phyloP scores from a whole-genome alignment of 1,139 yeast genomes.

The Pichia sp. region DNA sequence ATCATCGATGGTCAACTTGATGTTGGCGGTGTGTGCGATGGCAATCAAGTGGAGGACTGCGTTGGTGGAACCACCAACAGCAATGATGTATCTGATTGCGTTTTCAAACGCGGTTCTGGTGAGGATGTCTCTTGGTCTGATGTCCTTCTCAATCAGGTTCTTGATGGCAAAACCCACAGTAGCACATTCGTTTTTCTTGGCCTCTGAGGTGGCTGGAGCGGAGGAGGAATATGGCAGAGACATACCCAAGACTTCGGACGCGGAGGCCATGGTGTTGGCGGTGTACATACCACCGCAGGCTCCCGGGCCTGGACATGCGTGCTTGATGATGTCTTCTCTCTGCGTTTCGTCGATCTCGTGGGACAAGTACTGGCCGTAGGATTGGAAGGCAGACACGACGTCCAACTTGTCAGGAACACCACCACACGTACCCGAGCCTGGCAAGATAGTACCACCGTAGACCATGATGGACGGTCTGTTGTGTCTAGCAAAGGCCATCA shows the following conservation, averaged over 20 bases:
- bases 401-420: conserved; percentile 73
- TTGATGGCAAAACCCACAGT: conserved; percentile 78
- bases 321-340: conserved; percentile 77
- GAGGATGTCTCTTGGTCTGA: conserved; percentile 88
- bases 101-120: conserved; percentile 89
- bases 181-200: conserved; percentile 79
- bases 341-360: conserved; percentile 72
- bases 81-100: conserved; percentile 89
- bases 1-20: conserved; percentile 85
- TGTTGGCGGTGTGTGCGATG: conserved; percentile 85
- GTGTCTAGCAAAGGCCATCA: conserved; percentile 97
- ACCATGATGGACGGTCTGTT: conserved; percentile 96
- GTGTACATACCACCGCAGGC: conserved; percentile 99
- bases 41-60: conserved; percentile 94
- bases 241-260: conserved; percentile 95
- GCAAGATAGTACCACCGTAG: conserved; percentile 91
- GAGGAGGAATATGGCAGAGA: conserved; percentile 92
- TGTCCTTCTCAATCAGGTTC: conserved; percentile 66
- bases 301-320: conserved; percentile 98
- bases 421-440: conserved; percentile 76
- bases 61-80: conserved; percentile 97
- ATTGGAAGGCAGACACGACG: conserved; percentile 92
- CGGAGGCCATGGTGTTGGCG: conserved; percentile 98
- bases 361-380: conserved; percentile 86
- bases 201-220: conserved; percentile 78